phyloP scores from a whole-genome alignment of 768 basidiomycete species.

The Mycena epipterygia region DNA sequence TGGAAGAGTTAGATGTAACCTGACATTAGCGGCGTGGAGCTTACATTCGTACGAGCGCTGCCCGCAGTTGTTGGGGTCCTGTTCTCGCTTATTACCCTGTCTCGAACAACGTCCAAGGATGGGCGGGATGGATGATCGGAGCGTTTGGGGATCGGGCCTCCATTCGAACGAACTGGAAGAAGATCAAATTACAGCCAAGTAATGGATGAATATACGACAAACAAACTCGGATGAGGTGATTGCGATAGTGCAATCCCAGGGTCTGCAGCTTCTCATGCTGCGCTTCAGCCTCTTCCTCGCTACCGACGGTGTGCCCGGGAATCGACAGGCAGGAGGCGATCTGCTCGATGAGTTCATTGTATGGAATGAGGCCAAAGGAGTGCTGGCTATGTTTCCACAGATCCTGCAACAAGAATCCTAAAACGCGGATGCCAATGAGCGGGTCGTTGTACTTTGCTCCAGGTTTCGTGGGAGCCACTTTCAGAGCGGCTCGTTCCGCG shows the following conservation, averaged over 20 bases:
- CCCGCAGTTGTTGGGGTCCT: conserved; percentile 10
- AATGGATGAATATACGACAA: conserved; percentile 14
- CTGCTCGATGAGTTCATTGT: conserved; percentile 9
- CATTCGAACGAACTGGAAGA: conserved; percentile 24
- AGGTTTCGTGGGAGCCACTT: not conserved
- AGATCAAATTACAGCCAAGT: not conserved
- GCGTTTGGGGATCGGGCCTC: conserved; percentile 8
- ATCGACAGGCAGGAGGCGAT: conserved; percentile 10
- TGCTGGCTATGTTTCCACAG: conserved; percentile 23
- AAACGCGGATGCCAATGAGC: conserved; percentile 31
- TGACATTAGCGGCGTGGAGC: not conserved
- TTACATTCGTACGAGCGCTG: conserved; percentile 11
- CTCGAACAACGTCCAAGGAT: conserved; percentile 23
- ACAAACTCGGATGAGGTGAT: conserved; percentile 33
- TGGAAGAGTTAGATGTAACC: conserved; percentile 9
- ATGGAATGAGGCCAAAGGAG: conserved; percentile 28
- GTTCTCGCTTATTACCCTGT: not conserved
- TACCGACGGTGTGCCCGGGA: not conserved
- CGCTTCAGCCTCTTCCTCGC: conserved; percentile 10
- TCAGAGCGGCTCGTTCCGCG: conserved; percentile 27
- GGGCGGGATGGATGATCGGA: conserved; percentile 25
- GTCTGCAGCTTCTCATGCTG: conserved; percentile 16
- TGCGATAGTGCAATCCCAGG: conserved; percentile 23
- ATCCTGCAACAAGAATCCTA: conserved; percentile 32
- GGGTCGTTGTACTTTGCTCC: conserved; percentile 23